Conservation (phyloP, 257 asterid species). For the Datura wrightii region DNA sequence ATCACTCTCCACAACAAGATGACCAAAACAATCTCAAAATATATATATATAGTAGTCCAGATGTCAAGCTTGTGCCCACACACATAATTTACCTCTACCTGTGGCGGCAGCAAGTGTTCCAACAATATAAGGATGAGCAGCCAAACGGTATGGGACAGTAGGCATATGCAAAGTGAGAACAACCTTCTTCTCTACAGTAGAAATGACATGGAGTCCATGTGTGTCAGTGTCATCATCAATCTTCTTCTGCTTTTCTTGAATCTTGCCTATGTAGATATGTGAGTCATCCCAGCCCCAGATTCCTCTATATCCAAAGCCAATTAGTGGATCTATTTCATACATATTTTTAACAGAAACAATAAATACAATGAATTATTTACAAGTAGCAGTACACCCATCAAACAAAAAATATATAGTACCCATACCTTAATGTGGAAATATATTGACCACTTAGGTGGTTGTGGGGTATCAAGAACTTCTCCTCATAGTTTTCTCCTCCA, state of each 20-base stretch:
- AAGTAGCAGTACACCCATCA: no score
- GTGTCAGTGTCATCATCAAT: background rate
- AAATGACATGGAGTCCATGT: constrained; percentile 64
- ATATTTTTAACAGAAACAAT: no score
- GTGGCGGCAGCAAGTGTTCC: constrained; percentile 89
- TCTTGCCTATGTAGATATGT: constrained; percentile 70
- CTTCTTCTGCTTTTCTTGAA: constrained; percentile 47
- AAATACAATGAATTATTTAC: no score
- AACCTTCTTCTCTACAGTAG: constrained; percentile 41
- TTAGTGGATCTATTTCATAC: no score
- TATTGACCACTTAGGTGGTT: constrained; percentile 70
- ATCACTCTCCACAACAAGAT: no score
- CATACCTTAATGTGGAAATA: constrained; percentile 78
- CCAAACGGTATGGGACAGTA: constrained; percentile 70
- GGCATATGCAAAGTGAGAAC: constrained; percentile 61
- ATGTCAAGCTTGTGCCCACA: constrained; percentile 51
- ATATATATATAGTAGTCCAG: no score
- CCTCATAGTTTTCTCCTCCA: constrained; percentile 73
- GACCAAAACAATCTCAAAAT: no score
- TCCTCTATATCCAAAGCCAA: constrained; percentile 54
- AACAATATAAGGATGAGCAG: constrained; percentile 57
- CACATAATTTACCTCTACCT: constrained; percentile 78
- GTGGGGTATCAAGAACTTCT: constrained; percentile 63
- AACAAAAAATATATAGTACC: no score
- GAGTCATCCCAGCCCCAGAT: constrained; percentile 98